Evolutionary conservation across 1,139 yeast genomes (phyloP), one percentile per base, ranked within the genome.

Genomic region (Zygotorulaspora mrakii): DNA sequence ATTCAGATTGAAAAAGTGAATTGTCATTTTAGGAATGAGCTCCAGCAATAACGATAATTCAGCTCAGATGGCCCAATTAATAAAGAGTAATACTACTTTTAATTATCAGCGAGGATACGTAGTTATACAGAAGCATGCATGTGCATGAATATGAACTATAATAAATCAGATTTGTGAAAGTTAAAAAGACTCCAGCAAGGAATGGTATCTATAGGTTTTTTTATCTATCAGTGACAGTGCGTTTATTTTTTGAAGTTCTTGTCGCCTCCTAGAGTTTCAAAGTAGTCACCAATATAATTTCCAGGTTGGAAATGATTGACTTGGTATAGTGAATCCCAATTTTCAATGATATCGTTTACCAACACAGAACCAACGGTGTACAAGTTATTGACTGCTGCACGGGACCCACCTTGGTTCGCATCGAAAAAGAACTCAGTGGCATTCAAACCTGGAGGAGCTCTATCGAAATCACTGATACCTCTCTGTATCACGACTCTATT

Each of bases 211-310:
- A 12, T n/a, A 17, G 10, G 17, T 31, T 7, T 31, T 7, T 4
- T 18, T 14, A 21, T 9, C 9, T 20, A 6, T 9, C 8, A 9
- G 22, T 6, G 8, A 20, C 6, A 6, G 6, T 20, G 9, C 10
- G n/a, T 7, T 13, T 14, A 25, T 33, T 33, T 23, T 23, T 14
- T 27, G 22, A 41, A 43, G 33, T 39, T 41, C 29, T 31, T 43
- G 14, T 48, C 43, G n/a, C 65, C 66, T n/a, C 65, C 66, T 17
- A 77, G 68, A 33, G 80, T 68, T 37, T 73, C 78, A 48, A 68
- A 73, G 43, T 75, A 69, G 54, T 79, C 84, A 44, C 85, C 85
- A 41, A 77, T 66, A 55, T 78, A 79, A 65, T 77, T 77, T 23
- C 63, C 64, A 13, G 82, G 67, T 37, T 64, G 59, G 47, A 58